A percentile compares a stretch with the other conserved stretches of the same genome.
Evolutionary conservation across 441 rosid genomes (phyloP).

Genomic region (Aleurites moluccanus): DNA sequence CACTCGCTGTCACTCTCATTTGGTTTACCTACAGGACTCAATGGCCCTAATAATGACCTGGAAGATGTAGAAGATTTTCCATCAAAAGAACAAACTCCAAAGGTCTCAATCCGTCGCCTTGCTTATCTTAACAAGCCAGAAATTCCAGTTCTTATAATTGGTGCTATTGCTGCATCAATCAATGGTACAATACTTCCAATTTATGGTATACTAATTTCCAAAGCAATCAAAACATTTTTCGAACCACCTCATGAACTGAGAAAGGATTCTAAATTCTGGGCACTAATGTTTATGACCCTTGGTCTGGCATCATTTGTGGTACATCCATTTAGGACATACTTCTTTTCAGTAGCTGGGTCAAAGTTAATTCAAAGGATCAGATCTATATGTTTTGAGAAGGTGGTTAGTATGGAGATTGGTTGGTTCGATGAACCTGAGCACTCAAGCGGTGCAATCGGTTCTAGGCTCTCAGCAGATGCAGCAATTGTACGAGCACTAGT

Average conservation of each 20-base stretch:
- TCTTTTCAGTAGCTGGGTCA: constrained; percentile 66
- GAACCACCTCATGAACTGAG: constrained; percentile 48
- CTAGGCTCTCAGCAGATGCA: constrained; percentile 82
- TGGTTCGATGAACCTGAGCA: constrained; percentile 83
- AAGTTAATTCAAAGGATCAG: constrained; percentile 60
- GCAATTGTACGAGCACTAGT: constrained; percentile 59
- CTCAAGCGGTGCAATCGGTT: constrained; percentile 80
- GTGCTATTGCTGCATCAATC: constrained; percentile 51
- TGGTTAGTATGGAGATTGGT: constrained; percentile 73
- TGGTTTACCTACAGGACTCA: constrained; percentile 39
- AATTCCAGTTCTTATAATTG: constrained; percentile 54
- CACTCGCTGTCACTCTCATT: constrained; percentile 43
- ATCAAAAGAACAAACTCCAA: constrained; percentile 23
- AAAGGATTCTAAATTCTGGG: constrained; percentile 51
- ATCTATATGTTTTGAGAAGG: constrained; percentile 72
- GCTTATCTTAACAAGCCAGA: constrained; percentile 73
- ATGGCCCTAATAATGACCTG: constrained; percentile 20
- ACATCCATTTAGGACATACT: constrained; percentile 37
- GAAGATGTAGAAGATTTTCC: constrained; percentile 26
- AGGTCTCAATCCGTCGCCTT: constrained; percentile 58
- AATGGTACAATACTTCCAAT: constrained; percentile 62
- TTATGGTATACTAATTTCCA: constrained; percentile 57
- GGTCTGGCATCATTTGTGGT: constrained; percentile 50
- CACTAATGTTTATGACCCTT: constrained; percentile 50
- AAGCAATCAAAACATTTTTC: constrained; percentile 54